Percentiles rank a stretch among this genome's conserved stretches.
phyloP scores from a whole-genome alignment of 768 basidiomycete genomes.

The Tricholomella constricta region DNA sequence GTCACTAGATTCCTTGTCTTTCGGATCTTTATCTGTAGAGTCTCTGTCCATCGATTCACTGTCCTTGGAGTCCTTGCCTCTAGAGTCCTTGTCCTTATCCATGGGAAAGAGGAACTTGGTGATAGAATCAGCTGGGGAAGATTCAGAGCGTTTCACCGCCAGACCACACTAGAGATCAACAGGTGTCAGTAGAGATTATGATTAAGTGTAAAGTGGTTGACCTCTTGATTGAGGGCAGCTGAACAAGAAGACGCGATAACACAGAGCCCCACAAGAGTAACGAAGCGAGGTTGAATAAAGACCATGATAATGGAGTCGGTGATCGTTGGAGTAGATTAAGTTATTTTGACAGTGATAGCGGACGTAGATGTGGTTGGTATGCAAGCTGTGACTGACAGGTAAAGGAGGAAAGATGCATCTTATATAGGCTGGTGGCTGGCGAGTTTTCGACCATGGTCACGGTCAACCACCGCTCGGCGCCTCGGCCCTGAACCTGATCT shows the following conservation, averaged over 20 bases:
- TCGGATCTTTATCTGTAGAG: background rate
- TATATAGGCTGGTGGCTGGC: background rate
- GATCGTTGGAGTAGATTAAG: background rate
- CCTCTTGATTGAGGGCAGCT: background rate
- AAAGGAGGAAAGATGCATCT: background rate
- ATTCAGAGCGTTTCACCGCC: background rate
- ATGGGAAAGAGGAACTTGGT: background rate
- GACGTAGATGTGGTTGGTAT: background rate
- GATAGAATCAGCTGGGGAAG: background rate
- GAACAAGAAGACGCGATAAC: background rate
- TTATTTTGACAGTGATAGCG: background rate
- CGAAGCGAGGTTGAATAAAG: slow-evolving; percentile 3
- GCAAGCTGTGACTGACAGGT: background rate
- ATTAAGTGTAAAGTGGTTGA: background rate
- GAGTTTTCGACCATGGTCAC: background rate
- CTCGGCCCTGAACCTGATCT: too few species aligned
- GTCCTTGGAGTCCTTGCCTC: background rate
- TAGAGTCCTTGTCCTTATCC: background rate
- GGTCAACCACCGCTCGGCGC: too few species aligned
- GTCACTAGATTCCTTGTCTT: too few species aligned
- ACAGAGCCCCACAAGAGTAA: slow-evolving; percentile 8
- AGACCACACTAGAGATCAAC: background rate
- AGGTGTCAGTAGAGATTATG: background rate
- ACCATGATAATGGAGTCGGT: background rate
- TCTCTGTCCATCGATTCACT: background rate